A percentile compares a stretch with the other conserved stretches of the same genome.
Conservation (phyloP, 2,329 filamentous ascomycete species). For the Botrytis deweyae region DNA sequence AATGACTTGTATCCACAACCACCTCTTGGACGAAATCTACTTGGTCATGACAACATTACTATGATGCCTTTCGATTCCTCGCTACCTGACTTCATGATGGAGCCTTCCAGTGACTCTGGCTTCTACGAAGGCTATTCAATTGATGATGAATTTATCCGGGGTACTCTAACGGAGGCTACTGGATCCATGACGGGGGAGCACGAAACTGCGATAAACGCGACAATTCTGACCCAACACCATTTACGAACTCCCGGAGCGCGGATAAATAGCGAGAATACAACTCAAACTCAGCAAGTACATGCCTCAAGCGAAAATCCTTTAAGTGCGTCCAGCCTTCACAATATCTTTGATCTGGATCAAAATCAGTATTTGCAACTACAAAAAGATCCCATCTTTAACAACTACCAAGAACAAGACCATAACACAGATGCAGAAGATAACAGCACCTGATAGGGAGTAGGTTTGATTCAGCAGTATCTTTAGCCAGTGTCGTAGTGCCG, state of each 20-base stretch:
- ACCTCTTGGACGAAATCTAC: background rate
- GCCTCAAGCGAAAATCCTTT: background rate
- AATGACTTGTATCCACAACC: background rate
- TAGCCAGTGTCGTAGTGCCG: background rate
- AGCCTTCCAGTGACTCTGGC: background rate
- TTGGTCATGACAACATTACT: background rate
- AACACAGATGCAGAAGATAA: background rate
- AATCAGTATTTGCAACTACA: background rate
- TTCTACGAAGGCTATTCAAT: background rate
- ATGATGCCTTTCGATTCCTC: background rate
- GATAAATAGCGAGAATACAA: background rate
- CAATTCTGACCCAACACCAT: background rate
- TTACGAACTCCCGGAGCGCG: background rate
- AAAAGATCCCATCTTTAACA: background rate
- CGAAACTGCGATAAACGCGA: background rate
- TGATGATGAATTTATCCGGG: background rate
- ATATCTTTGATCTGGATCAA: background rate
- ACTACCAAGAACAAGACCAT: background rate
- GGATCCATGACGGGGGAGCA: background rate
- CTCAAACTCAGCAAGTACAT: background rate
- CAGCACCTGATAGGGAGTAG: background rate
- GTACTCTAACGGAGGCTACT: background rate
- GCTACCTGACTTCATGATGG: background rate
- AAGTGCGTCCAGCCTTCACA: background rate
- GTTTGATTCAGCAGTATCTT: background rate